Conservation (phyloP, 352 stramenopile species). For the Globisporangium perplexum region DNA sequence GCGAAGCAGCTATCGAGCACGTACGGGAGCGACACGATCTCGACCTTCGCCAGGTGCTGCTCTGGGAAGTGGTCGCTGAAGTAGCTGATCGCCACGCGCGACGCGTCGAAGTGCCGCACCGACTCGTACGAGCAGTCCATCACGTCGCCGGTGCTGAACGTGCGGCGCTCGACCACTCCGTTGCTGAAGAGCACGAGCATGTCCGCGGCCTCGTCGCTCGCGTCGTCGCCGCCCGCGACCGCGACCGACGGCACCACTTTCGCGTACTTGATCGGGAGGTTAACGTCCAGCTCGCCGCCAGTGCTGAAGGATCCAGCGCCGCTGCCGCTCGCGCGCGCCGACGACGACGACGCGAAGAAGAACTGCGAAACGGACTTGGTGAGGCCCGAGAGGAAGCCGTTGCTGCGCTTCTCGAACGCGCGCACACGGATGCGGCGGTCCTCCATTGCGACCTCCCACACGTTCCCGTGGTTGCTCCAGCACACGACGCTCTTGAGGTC, state of each 20-base stretch:
- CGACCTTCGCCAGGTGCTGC: conserved; percentile 50
- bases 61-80: conserved; percentile 67
- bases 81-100: conserved; percentile 53
- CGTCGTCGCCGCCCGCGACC: conserved; percentile 9
- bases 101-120: conserved; percentile 53
- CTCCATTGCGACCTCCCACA: conserved; percentile 78
- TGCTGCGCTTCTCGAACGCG: conserved; percentile 61
- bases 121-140: conserved; percentile 59
- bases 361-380: conserved; percentile 77
- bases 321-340: conserved; percentile 21
- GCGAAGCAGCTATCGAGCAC: conserved; percentile 47
- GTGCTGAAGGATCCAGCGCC: neutral
- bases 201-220: conserved; percentile 35
- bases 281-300: conserved; percentile 31
- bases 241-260: conserved; percentile 32
- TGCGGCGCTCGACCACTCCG: conserved; percentile 55
- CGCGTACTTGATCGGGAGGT: conserved; percentile 49
- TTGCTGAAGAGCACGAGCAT: conserved; percentile 69
- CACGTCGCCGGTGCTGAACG: conserved; percentile 59
- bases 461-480: conserved; percentile 72
- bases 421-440: conserved; percentile 74
- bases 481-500: conserved; percentile 56
- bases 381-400: conserved; percentile 57
- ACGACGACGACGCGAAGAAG: conserved; percentile 50
- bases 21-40: conserved; percentile 65